These are phyloP conservation scores for Crotalaria pallida DNA, from an alignment of 306 rosid species.

Conservation along the genomic window DNA sequence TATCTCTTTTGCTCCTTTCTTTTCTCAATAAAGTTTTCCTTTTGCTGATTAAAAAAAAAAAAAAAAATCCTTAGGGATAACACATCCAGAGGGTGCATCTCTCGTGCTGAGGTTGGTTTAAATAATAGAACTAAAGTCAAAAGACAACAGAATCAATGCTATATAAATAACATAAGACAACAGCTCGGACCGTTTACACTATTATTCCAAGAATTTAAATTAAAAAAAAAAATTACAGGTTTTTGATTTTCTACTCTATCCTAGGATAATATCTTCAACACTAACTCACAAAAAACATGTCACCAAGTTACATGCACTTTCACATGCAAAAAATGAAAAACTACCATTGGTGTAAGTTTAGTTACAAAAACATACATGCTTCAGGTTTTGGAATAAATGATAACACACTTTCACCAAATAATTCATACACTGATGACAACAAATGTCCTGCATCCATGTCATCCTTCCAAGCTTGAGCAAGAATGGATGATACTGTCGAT, in stretches of 20 bases:
- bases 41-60: no score
- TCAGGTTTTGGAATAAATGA: constrained; percentile 63
- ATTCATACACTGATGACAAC: constrained; percentile 49
- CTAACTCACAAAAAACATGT: background rate
- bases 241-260: constrained; percentile 1
- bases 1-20: no score
- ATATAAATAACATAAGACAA: background rate
- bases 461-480: constrained; percentile 89
- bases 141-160: background rate
- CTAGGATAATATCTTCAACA: background rate
- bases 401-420: constrained; percentile 66
- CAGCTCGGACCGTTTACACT: background rate
- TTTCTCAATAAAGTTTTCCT: no score
- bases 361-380: constrained; percentile 58
- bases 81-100: no score
- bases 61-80: no score
- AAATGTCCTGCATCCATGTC: constrained; percentile 64
- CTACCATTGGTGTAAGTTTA: background rate
- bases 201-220: background rate
- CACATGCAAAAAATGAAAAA: constrained; percentile 11
- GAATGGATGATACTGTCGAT: constrained; percentile 44
- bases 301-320: background rate
- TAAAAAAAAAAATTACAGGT: background rate
- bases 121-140: background rate
- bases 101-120: background rate